These are phyloP conservation scores for Coemansia sp. DNA, from an alignment of 371 early-diverging fungal genomes.

Conservation along the genomic window DNA sequence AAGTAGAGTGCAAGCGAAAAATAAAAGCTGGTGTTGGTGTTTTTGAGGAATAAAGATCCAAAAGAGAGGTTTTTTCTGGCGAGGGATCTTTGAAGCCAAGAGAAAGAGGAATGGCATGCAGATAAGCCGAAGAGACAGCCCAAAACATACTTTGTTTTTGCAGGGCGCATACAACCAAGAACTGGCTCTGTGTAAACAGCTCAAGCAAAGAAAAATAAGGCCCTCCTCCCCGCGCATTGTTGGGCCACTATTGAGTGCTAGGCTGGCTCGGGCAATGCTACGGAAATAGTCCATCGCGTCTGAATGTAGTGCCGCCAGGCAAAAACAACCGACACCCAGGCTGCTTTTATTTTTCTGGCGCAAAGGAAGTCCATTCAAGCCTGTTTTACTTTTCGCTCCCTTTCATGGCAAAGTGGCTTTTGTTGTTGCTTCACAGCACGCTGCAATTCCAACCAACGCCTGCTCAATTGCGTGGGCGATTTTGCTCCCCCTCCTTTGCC, in stretches of 20 bases:
- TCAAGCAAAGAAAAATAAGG: neutral
- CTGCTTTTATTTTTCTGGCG: neutral
- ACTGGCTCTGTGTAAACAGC: neutral
- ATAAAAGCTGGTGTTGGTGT: too few species aligned
- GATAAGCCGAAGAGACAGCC: neutral
- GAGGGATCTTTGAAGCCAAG: neutral
- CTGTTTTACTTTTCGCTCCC: too few species aligned
- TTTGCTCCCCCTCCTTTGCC: too few species aligned
- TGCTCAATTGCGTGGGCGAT: too few species aligned
- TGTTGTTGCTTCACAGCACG: neutral
- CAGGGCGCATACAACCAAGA: neutral
- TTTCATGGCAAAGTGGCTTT: neutral
- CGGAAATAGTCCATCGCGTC: neutral
- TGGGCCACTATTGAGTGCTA: slow-evolving; percentile 15
- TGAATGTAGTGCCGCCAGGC: slow-evolving; percentile 10
- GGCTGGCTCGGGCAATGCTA: neutral
- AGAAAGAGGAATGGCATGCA: neutral
- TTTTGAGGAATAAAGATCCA: too few species aligned
- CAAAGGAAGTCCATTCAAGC: neutral
- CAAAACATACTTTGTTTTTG: neutral
- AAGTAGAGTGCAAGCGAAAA: neutral
- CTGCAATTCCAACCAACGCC: too few species aligned
- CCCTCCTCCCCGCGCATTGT: slow-evolving; percentile 10
- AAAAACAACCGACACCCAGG: neutral
- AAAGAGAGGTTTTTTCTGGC: too few species aligned